Percentiles rank a stretch among this genome's conserved stretches.
phyloP scores from a whole-genome alignment of 192 early-diverging fungal genomes.

The Coemansia sp. region DNA sequence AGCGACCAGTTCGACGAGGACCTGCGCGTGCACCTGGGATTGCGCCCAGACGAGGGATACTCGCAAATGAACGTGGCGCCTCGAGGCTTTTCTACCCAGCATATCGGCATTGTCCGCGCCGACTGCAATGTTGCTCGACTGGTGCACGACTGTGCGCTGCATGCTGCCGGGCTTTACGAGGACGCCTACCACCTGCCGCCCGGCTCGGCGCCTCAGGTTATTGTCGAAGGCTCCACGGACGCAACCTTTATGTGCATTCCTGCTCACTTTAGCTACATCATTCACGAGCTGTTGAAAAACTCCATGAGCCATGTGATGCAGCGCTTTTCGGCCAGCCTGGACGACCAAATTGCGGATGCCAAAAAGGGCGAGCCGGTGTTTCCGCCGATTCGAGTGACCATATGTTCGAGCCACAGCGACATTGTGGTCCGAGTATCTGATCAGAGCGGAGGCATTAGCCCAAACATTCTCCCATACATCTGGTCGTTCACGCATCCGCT shows the following conservation, averaged over 20 bases:
- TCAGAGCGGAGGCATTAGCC: slow-evolving; percentile 83
- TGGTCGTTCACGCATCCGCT: slow-evolving; percentile 79
- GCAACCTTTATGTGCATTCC: slow-evolving; percentile 90
- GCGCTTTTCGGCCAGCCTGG: slow-evolving; percentile 43
- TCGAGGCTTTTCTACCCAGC: slow-evolving; percentile 56
- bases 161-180: slow-evolving; percentile 44
- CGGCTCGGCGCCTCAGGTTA: slow-evolving; percentile 64
- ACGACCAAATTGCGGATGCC: not conserved
- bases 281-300: slow-evolving; percentile 90
- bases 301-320: slow-evolving; percentile 72
- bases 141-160: slow-evolving; percentile 52
- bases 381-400: slow-evolving; percentile 83
- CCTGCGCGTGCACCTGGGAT: slow-evolving; percentile 26
- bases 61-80: slow-evolving; percentile 45
- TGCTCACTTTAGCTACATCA: slow-evolving; percentile 90
- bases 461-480: slow-evolving; percentile 61
- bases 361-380: slow-evolving; percentile 29
- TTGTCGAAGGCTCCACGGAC: slow-evolving; percentile 69
- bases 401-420: slow-evolving; percentile 69
- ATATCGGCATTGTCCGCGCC: slow-evolving; percentile 48
- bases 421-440: slow-evolving; percentile 92
- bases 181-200: slow-evolving; percentile 42
- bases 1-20: slow-evolving; percentile 60
- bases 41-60: slow-evolving; percentile 27
- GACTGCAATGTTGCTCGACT: slow-evolving; percentile 49